Conservation (phyloP, 768 basidiomycete genomes). For the Pleurotus cornucopiae region DNA sequence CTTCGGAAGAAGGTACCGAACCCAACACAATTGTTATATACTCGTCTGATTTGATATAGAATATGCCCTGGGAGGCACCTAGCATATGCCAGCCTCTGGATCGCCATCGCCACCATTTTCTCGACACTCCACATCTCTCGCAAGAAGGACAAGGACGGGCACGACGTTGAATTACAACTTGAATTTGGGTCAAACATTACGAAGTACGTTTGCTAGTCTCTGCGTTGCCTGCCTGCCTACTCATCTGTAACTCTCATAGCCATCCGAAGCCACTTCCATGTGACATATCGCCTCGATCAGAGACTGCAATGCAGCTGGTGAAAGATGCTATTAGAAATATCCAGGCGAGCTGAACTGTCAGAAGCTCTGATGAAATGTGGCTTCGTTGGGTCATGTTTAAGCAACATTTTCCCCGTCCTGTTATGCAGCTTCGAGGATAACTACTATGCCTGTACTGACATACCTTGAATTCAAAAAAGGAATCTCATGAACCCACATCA, state of each 20-base stretch:
- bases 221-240: not conserved
- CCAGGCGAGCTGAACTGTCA: too few species aligned
- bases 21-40: not conserved
- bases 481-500: too few species aligned
- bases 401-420: too few species aligned
- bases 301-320: not conserved
- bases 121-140: conserved; percentile 41
- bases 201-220: conserved; percentile 25
- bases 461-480: too few species aligned
- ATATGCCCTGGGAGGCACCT: conserved; percentile 47
- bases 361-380: too few species aligned
- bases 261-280: conserved; percentile 12
- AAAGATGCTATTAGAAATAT: too few species aligned
- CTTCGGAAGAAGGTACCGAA: conserved; percentile 3
- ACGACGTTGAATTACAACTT: conserved; percentile 31
- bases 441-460: too few species aligned
- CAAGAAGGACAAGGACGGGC: conserved; percentile 29
- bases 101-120: conserved; percentile 41
- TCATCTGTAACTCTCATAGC: not conserved
- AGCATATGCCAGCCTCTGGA: conserved; percentile 43
- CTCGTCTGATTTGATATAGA: conserved; percentile 12
- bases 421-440: too few species aligned
- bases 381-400: too few species aligned
- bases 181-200: conserved; percentile 38
- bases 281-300: conserved; percentile 10